Percentiles rank a stretch among this genome's conserved stretches.
These are phyloP conservation scores for Xylaria grammica DNA, from an alignment of 495 filamentous ascomycete genomes.

Conservation along the genomic window DNA sequence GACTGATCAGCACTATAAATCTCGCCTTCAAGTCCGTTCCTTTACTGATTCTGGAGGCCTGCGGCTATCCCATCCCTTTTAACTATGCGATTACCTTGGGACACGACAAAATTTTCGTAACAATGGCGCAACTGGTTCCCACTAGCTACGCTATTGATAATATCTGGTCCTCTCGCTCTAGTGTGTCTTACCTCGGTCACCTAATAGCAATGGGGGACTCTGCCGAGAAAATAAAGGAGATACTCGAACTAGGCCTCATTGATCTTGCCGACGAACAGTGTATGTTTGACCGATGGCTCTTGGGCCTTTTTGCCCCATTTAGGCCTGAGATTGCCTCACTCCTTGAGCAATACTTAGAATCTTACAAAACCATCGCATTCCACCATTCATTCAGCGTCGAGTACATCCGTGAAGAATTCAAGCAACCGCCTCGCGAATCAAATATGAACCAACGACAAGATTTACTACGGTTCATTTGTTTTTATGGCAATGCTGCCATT, in stretches of 20 bases:
- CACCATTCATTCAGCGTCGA: not conserved
- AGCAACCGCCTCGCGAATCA: not conserved
- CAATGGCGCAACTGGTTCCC: not conserved
- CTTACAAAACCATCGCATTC: not conserved
- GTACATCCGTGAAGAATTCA: slow-evolving; percentile 7
- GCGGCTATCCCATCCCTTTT: not conserved
- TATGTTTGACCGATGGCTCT: slow-evolving; percentile 3
- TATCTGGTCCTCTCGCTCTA: not conserved
- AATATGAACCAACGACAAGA: not conserved
- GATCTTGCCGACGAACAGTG: not conserved
- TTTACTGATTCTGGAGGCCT: not conserved
- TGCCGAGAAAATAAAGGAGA: not conserved
- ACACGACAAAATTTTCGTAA: not conserved
- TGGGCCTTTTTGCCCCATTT: slow-evolving; percentile 1
- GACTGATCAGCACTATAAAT: not conserved
- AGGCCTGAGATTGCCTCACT: not conserved
- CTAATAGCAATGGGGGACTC: not conserved
- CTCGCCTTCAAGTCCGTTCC: not conserved
- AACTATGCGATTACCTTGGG: not conserved
- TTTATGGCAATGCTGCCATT: not conserved
- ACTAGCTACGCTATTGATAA: not conserved
- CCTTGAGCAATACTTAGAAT: not conserved
- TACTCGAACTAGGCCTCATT: not conserved
- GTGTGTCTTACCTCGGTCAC: not conserved
- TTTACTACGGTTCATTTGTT: not conserved